Base-by-base conservation (phyloP, 2,329 filamentous ascomycete species). In the Chalaropsis ovoidea region DNA sequence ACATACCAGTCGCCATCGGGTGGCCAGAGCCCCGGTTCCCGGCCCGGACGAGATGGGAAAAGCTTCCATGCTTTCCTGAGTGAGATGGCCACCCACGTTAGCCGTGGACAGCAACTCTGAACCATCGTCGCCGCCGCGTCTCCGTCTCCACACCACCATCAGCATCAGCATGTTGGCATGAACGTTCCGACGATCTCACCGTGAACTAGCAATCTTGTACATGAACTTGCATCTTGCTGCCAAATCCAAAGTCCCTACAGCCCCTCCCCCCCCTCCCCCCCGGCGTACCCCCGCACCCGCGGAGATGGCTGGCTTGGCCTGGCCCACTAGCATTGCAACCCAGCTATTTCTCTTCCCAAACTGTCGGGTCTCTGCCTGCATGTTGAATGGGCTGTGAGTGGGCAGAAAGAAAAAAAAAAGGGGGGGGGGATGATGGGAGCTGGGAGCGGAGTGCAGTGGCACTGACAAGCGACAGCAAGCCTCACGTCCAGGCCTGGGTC, bases 271-370 rank as follows among this genome's bases (percentile, higher is more conserved):
- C 27, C 56, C 17, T n/a, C n/a, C n/a, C n/a, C n/a, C n/a, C n/a
- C n/a, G n/a, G 31, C 43, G 17, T n/a, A 58, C 10, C 54, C 31
- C 17, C 54, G 31, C 15, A 39, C 24, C 24, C 54, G 27, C 27
- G 31, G 31, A 58, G 54, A 15, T 58, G 54, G 54, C 54, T 58
- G 54, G 31, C 31, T 39, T 58, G 22, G 43, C 42, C 22, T 39
- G 61, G 43, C 19, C 43, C 43, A 62, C 43, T 49, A 24, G 24
- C 45, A 8, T n/a, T 31, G 43, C 27, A 39, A 62, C 43, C 61
- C 27, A 47, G 61, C 27, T 47, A 49, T 62, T 35, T 62, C 61
- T 24, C 27, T 52, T 62, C 31, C 61, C 61, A 62, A 41, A 31
- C 61, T 62, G 61, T 24, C 43, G 61, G 61, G 61, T 62, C 45